Evolutionary conservation across 2,329 filamentous ascomycete species (phyloP).

Genomic region (Aureobasidium lini): DNA sequence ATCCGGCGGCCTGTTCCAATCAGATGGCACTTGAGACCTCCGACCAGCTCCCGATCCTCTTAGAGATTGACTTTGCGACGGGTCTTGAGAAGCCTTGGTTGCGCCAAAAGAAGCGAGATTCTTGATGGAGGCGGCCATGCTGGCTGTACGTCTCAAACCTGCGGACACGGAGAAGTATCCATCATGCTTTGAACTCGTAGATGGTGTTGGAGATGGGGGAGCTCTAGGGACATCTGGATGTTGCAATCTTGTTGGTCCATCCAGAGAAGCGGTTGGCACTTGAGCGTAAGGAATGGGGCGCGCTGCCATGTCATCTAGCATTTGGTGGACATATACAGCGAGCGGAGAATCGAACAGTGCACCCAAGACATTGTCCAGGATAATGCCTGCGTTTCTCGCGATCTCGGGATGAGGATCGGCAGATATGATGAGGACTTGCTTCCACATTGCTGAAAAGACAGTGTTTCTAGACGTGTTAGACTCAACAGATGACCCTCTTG

Average conservation of each 20-base stretch:
- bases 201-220: constrained; percentile 41
- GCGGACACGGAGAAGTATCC: constrained; percentile 53
- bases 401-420: constrained; percentile 94
- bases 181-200: constrained; percentile 40
- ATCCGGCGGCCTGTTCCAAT: constrained; percentile 62
- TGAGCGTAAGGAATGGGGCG: constrained; percentile 15
- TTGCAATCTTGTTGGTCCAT: constrained; percentile 19
- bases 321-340: constrained; percentile 58
- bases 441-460: constrained; percentile 90
- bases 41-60: constrained; percentile 23
- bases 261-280: constrained; percentile 15
- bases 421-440: constrained; percentile 80
- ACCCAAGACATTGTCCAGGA: constrained; percentile 79
- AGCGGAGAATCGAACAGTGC: constrained; percentile 70
- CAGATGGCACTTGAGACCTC: constrained; percentile 46
- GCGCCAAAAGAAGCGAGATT: constrained; percentile 49
- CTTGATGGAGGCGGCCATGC: constrained; percentile 57
- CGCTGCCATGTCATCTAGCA: constrained; percentile 63
- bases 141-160: constrained; percentile 55
- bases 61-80: constrained; percentile 10
- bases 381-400: constrained; percentile 71
- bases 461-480: constrained; percentile 62
- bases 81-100: constrained; percentile 9
- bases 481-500: background rate
- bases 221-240: constrained; percentile 26